phyloP scores from a whole-genome alignment of 768 basidiomycete genomes.

The Pholiota conissans region DNA sequence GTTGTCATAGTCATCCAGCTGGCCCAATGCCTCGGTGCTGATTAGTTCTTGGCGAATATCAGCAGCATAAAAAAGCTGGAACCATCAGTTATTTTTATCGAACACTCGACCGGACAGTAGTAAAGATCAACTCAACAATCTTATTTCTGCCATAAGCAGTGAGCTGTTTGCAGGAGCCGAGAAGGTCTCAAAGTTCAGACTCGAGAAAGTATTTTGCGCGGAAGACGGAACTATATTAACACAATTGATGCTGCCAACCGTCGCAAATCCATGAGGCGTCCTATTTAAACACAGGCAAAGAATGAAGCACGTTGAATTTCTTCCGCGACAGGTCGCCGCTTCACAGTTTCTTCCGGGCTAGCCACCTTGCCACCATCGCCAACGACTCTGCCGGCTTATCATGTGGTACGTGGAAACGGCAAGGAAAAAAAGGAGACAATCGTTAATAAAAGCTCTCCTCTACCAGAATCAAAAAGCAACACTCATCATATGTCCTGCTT shows the following conservation, averaged over 20 bases:
- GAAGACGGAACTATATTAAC: background rate
- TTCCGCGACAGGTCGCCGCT: background rate
- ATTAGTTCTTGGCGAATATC: background rate
- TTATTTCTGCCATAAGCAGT: background rate
- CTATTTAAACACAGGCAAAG: background rate
- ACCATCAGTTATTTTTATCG: background rate
- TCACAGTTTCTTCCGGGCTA: slow-evolving; percentile 43
- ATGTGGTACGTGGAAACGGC: slow-evolving; percentile 53
- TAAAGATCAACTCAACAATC: background rate
- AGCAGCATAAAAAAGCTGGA: background rate
- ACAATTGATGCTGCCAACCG: background rate
- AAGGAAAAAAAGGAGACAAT: slow-evolving; percentile 31
- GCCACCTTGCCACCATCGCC: slow-evolving; percentile 66
- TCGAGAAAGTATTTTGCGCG: background rate
- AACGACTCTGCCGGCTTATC: slow-evolving; percentile 68
- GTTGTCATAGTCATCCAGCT: slow-evolving; percentile 19
- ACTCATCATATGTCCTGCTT: slow-evolving; percentile 53
- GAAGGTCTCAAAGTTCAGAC: no score
- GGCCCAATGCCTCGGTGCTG: slow-evolving; percentile 12
- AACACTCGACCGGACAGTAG: background rate
- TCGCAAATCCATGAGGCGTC: background rate
- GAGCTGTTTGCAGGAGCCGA: no score
- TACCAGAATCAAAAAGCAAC: background rate
- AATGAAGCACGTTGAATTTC: background rate
- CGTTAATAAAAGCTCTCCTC: background rate